Percentiles rank a stretch among this genome's conserved stretches.
These are phyloP conservation scores for Gossypium gossypioides DNA, from an alignment of 441 rosid species.

Conservation along the genomic window DNA sequence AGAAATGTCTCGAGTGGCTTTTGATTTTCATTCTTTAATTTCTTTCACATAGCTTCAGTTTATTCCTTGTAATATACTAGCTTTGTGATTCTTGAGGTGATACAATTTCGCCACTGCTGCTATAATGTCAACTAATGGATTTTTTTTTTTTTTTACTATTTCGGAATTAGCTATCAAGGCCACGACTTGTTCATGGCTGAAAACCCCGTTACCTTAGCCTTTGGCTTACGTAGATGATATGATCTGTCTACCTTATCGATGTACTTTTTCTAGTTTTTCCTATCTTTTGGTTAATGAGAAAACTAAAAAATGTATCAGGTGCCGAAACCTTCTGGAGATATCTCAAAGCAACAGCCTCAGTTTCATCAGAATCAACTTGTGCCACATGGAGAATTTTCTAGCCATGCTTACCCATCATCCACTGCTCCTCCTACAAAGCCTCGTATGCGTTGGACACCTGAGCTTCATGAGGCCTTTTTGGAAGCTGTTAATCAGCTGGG, in stretches of 20 bases:
- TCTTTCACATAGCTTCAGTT: not conserved
- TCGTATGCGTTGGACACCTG: conserved; percentile 94
- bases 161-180: not conserved
- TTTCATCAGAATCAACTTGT: conserved; percentile 33
- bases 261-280: not conserved
- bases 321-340: conserved; percentile 25
- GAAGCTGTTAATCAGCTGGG: conserved; percentile 85
- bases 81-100: not conserved
- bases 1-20: not conserved
- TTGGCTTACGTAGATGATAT: not conserved
- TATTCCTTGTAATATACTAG: not conserved
- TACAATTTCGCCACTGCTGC: not conserved
- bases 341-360: conserved; percentile 27
- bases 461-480: conserved; percentile 81
- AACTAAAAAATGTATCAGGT: conserved; percentile 23
- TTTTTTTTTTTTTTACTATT: not conserved
- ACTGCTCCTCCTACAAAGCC: conserved; percentile 37
- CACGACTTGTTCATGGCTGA: not conserved
- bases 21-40: not conserved
- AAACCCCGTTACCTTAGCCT: not conserved
- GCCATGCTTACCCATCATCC: conserved; percentile 28
- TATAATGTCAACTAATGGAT: no score
- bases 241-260: not conserved
- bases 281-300: not conserved
- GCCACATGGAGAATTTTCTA: conserved; percentile 25